Evolutionary conservation across 75 land plant species (phyloP), one percentile per base, ranked within the genome.

Genomic region (Sequoia sempervirens): DNA sequence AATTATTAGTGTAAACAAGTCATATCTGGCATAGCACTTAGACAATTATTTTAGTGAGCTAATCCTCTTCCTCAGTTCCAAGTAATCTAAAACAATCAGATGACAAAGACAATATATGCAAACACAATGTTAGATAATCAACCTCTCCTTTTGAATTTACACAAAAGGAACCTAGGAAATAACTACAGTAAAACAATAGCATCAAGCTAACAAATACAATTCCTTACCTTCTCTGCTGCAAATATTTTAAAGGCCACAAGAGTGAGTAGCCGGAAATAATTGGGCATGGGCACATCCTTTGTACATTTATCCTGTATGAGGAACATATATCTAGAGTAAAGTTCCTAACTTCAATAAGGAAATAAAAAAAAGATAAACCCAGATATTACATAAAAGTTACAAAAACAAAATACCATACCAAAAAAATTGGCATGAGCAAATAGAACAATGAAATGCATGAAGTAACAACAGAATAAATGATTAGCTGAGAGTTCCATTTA

Each of bases 171-270:
- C 41, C 40, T 70, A n/a, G 6, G 45, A 66, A 43, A 83, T 40
- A 10, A 26, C 34, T 32, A 15, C n/a, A 37, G 50, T 26, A 38
- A 38, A 74, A 74, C 80, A 40, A 76, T 41, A 43, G 14, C 1
- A 43, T 41, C 46, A 76, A 76, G 80, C 46, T 43, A 43, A 76
- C 2, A 43, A 76, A 26, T 7, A 10, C 7, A 76, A 43, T 7
- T 41, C 43, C 83, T 86, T 38, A 94, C 98, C 90, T 94, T 82
- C 85, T 96, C 95, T 69, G 83, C 81, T 70, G 86, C 45, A 85
- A 96, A 96, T 64, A 96, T 94, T 72, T 87, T 88, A 68, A 94
- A 90, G 18, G 93, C 93, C 90, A 96, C 73, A 4, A 96, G 58
- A 23, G 92, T 87, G 56, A 94, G 92, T 83, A 96, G 92, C 68